phyloP scores from a whole-genome alignment of 306 rosid genomes.

The Neltuma alba region DNA sequence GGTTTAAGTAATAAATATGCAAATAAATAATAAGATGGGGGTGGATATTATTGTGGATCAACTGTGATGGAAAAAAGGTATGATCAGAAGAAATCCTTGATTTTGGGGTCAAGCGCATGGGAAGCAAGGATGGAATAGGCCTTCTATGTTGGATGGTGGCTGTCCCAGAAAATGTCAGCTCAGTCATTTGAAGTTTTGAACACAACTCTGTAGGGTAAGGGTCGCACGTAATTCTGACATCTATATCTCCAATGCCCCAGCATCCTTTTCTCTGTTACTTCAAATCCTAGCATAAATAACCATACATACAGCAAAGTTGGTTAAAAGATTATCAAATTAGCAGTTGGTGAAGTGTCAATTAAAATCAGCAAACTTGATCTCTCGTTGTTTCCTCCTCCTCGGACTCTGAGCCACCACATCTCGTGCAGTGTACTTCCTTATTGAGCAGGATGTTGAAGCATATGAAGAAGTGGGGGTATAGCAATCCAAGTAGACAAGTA shows the following conservation, averaged over 20 bases:
- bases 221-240: conserved; percentile 58
- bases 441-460: conserved; percentile 54
- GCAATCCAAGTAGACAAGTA: conserved; percentile 60
- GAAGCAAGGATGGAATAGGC: conserved; percentile 40
- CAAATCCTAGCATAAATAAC: conserved; percentile 53
- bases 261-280: conserved; percentile 59
- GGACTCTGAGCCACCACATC: background rate
- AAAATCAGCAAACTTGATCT: background rate
- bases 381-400: background rate
- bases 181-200: conserved; percentile 39
- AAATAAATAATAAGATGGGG: background rate
- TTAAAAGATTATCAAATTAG: background rate
- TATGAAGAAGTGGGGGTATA: conserved; percentile 39
- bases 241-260: conserved; percentile 74
- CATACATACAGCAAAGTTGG: background rate
- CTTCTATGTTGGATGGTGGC: conserved; percentile 61
- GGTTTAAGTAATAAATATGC: too few species aligned
- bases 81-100: conserved; percentile 54
- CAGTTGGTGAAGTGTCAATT: background rate
- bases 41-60: too few species aligned
- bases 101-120: conserved; percentile 33
- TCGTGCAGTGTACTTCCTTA: conserved; percentile 12
- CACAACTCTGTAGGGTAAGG: conserved; percentile 33
- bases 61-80: background rate
- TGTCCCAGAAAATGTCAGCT: conserved; percentile 69